These are phyloP conservation scores for Elaeagnus macrophylla DNA, from an alignment of 306 rosid genomes.

Conservation along the genomic window DNA sequence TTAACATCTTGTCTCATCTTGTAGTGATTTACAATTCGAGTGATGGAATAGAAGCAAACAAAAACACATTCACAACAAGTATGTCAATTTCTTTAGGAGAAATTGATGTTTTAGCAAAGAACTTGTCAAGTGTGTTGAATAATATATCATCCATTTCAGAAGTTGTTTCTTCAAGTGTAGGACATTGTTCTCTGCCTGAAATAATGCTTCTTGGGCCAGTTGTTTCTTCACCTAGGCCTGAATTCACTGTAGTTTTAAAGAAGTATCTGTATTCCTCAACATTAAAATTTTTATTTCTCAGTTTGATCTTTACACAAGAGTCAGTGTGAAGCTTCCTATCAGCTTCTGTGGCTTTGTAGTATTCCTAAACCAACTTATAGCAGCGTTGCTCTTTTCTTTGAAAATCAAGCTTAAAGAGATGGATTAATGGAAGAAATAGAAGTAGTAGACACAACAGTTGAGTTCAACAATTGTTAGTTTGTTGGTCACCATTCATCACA, in stretches of 20 bases:
- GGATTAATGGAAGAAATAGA: conserved; percentile 23
- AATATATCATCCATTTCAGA: conserved; percentile 61
- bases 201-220: conserved; percentile 57
- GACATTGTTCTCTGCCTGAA: conserved; percentile 36
- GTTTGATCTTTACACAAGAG: conserved; percentile 31
- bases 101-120: conserved; percentile 36
- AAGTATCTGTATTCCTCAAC: conserved; percentile 56
- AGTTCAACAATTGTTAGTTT: too few species aligned
- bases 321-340: conserved; percentile 39
- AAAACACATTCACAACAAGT: conserved; percentile 70
- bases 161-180: conserved; percentile 32
- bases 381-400: conserved; percentile 41
- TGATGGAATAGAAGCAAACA: conserved; percentile 69
- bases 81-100: conserved; percentile 56
- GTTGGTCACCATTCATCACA: too few species aligned
- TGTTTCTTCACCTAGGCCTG: conserved; percentile 73
- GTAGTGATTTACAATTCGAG: conserved; percentile 69
- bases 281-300: conserved; percentile 51
- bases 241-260: conserved; percentile 54
- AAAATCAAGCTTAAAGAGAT: conserved; percentile 28
- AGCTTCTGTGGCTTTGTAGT: conserved; percentile 53
- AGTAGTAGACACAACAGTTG: conserved; percentile 21
- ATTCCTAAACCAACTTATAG: conserved; percentile 69
- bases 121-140: conserved; percentile 58
- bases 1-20: conserved; percentile 62